Percentiles rank a stretch among this genome's conserved stretches.
These are phyloP conservation scores for Zygosaccharomyces bisporus DNA, from an alignment of 805 yeast genomes.

Conservation along the genomic window DNA sequence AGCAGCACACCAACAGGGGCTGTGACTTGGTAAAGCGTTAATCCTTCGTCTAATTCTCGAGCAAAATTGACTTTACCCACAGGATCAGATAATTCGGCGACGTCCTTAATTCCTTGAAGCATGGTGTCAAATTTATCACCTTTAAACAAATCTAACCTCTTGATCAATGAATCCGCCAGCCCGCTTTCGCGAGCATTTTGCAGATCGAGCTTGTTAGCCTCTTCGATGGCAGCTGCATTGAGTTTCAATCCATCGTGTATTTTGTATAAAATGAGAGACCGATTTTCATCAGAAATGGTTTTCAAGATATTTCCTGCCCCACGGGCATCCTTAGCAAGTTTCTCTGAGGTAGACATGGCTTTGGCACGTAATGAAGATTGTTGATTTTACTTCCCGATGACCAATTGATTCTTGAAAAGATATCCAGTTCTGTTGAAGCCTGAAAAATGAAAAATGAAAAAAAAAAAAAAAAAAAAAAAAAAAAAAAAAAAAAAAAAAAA, in stretches of 20 bases:
- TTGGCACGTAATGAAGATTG: background rate
- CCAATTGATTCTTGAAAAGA: too few species aligned
- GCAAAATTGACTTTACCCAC: conserved; percentile 85
- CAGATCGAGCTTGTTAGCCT: conserved; percentile 74
- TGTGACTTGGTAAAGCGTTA: conserved; percentile 74
- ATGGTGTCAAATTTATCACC: conserved; percentile 87
- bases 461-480: too few species aligned
- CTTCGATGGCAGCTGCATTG: conserved; percentile 57
- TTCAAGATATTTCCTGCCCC: conserved; percentile 80
- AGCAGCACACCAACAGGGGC: conserved; percentile 93
- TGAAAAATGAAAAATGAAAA: too few species aligned
- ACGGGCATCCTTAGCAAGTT: conserved; percentile 77
- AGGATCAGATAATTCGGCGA: conserved; percentile 85
- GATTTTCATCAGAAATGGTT: conserved; percentile 65
- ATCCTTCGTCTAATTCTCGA: conserved; percentile 82
- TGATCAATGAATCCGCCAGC: conserved; percentile 67
- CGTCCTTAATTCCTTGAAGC: conserved; percentile 93
- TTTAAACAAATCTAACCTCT: conserved; percentile 76
- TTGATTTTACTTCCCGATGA: background rate
- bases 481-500: too few species aligned
- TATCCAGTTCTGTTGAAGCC: too few species aligned
- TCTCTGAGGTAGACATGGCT: conserved; percentile 46
- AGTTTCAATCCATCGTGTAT: conserved; percentile 66
- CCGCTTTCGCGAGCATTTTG: conserved; percentile 59
- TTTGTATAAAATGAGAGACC: conserved; percentile 67